Evolutionary conservation across 2,329 filamentous ascomycete species (phyloP), one percentile per base, ranked within the genome.

Genomic region (Colletotrichum zoysiae): DNA sequence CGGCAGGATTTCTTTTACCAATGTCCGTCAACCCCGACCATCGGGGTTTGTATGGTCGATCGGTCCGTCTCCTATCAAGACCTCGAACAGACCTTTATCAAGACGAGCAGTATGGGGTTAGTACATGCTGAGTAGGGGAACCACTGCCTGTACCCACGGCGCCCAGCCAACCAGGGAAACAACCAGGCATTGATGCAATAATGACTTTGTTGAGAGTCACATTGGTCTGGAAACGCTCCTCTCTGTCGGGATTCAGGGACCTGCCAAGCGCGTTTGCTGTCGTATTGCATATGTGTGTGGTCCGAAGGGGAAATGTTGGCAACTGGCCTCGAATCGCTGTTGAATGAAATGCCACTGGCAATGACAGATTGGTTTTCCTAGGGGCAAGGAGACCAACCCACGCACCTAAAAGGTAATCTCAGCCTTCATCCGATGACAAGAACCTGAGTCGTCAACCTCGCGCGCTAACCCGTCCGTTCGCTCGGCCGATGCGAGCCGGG

Each of bases 11-110:
- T 42, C 35, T 51, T 40, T n/a, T 30, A 51, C 46, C 26, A 26
- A 63, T 42, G 18, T 42, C 46, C 46, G 35, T 26, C 38, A 18
- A 30, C 16, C 53, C 62, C 62, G 51, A 30, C 56, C 69, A 69
- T 71, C 69, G 69, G 60, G 12, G n/a, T 56, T 69, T 60, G 35
- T 42, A 35, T 59, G 69, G 30, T 42, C 46, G 48, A 71, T 71
- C 65, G 69, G 59, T 48, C 33, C 16, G 30, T 53, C 14, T n/a
- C 40, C 4, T 46, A 5, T 11, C 58, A 33, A 23, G n/a, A 11
- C 5, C 51, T 5, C 12, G 35, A 53, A 51, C 20, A 42, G 5
- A n/a, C 46, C 33, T 55, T 64, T 8, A 38, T 55, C 48, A 18
- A 26, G 26, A 35, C 33, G 62, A 35, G 16, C 26, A 33, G 23